phyloP scores from a whole-genome alignment of 768 basidiomycete genomes.

The Ramaria sp. region DNA sequence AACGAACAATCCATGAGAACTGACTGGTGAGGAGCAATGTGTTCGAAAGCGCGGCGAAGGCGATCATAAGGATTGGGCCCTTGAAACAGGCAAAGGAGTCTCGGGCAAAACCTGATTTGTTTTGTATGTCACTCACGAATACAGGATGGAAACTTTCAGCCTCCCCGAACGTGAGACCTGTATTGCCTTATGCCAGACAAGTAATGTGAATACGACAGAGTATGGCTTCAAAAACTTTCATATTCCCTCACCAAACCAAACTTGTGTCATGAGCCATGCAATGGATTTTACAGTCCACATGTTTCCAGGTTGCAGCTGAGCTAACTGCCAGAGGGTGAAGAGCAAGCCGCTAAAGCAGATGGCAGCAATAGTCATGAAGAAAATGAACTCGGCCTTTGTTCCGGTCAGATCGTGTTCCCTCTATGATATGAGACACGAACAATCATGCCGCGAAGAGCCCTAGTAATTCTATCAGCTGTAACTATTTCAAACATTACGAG shows the following conservation, averaged over 20 bases:
- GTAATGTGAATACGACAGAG: background rate
- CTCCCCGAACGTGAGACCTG: constrained; percentile 42
- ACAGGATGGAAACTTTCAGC: constrained; percentile 37
- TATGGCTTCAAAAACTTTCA: background rate
- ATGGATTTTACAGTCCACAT: constrained; percentile 38
- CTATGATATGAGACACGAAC: constrained; percentile 12
- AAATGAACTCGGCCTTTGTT: constrained; percentile 43
- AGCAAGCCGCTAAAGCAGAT: constrained; percentile 75
- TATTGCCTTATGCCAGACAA: constrained; percentile 20
- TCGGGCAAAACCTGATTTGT: background rate
- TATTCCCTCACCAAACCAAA: constrained; percentile 54
- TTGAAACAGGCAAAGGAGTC: background rate
- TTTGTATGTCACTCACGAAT: constrained; percentile 29
- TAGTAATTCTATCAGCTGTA: constrained; percentile 18
- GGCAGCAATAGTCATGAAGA: constrained; percentile 67
- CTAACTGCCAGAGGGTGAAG: constrained; percentile 43
- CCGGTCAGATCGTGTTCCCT: background rate
- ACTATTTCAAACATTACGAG: background rate
- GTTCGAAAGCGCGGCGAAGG: constrained; percentile 69
- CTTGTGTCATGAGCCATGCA: constrained; percentile 77
- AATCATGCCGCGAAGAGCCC: constrained; percentile 75
- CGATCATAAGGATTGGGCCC: constrained; percentile 65
- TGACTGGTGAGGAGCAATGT: constrained; percentile 72
- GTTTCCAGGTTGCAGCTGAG: constrained; percentile 24
- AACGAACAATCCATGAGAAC: constrained; percentile 17